These are phyloP conservation scores for Phytophthora tentaculata DNA, from an alignment of 352 stramenopile species.

Conservation along the genomic window DNA sequence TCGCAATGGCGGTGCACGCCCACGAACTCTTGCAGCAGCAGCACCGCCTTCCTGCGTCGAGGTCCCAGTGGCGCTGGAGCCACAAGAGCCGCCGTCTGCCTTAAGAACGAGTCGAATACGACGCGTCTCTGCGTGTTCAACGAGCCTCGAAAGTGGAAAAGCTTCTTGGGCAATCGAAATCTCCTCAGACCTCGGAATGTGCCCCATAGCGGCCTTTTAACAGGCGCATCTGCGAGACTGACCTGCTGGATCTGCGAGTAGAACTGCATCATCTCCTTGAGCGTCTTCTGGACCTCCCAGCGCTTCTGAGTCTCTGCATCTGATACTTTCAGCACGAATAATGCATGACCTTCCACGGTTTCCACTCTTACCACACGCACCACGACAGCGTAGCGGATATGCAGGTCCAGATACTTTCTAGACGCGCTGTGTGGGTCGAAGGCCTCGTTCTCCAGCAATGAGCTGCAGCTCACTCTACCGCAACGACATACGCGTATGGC, in stretches of 20 bases:
- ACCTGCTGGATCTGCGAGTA: slow-evolving; percentile 66
- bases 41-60: slow-evolving; percentile 54
- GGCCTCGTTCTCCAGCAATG: slow-evolving; percentile 18
- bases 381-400: slow-evolving; percentile 52
- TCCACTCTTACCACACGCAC: slow-evolving; percentile 56
- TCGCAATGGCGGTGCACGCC: slow-evolving; percentile 54
- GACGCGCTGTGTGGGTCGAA: slow-evolving; percentile 41
- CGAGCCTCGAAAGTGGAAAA: slow-evolving; percentile 59
- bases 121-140: slow-evolving; percentile 62
- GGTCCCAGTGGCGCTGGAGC: slow-evolving; percentile 61
- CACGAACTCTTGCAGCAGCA: slow-evolving; percentile 66
- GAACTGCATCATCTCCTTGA: slow-evolving; percentile 68
- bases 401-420: slow-evolving; percentile 54
- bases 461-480: slow-evolving; percentile 17
- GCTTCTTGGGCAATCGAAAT: slow-evolving; percentile 59
- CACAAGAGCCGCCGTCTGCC: slow-evolving; percentile 66
- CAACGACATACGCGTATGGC: slow-evolving; percentile 36
- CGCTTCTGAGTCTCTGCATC: slow-evolving; percentile 62
- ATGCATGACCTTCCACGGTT: slow-evolving; percentile 34
- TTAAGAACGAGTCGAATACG: slow-evolving; percentile 75
- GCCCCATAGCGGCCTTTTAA: slow-evolving; percentile 60
- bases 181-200: slow-evolving; percentile 55
- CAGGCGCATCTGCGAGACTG: slow-evolving; percentile 54
- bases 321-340: slow-evolving; percentile 57
- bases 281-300: slow-evolving; percentile 65